A percentile compares a stretch with the other conserved stretches of the same genome.
Evolutionary conservation across 75 land plant genomes (phyloP).

Genomic region (Adiantum capillusveneris): DNA sequence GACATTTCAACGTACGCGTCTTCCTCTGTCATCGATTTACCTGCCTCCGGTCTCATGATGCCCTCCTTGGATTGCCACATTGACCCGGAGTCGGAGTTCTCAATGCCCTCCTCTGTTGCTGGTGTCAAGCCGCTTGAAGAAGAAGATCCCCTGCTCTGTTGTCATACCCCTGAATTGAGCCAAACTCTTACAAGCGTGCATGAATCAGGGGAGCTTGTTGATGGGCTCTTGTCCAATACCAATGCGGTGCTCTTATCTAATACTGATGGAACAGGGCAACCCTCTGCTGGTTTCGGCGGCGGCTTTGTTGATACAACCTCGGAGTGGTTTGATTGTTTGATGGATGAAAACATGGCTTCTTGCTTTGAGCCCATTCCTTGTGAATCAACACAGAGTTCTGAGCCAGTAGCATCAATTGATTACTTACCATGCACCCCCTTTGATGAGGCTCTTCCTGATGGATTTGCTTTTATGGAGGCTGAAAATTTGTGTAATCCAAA

Average conservation of each 20-base stretch:
- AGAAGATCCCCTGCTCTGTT: no score
- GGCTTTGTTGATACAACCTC: slow-evolving; percentile 24
- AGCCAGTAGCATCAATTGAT: slow-evolving; percentile 1
- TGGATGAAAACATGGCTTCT: slow-evolving; percentile 9
- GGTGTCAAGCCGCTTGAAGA: no score
- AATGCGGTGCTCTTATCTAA: background rate
- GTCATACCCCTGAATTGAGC: no score
- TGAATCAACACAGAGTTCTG: slow-evolving; percentile 52
- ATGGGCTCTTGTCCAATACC: background rate
- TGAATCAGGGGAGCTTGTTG: background rate
- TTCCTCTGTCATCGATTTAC: slow-evolving; percentile 7
- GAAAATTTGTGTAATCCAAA: background rate
- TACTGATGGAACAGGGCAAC: background rate
- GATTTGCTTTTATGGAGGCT: background rate
- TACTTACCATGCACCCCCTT: slow-evolving; percentile 1
- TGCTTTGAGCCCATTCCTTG: slow-evolving; percentile 14
- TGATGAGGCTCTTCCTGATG: slow-evolving; percentile 2
- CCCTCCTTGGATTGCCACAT: no score
- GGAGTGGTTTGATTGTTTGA: slow-evolving; percentile 65
- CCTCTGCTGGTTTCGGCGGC: background rate
- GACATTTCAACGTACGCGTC: slow-evolving; percentile 15
- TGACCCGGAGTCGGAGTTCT: background rate
- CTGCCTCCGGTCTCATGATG: background rate
- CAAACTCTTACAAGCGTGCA: no score
- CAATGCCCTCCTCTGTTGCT: background rate